Evolutionary conservation across 2,329 filamentous ascomycete genomes (phyloP).

Genomic region (Didymella segeticola): DNA sequence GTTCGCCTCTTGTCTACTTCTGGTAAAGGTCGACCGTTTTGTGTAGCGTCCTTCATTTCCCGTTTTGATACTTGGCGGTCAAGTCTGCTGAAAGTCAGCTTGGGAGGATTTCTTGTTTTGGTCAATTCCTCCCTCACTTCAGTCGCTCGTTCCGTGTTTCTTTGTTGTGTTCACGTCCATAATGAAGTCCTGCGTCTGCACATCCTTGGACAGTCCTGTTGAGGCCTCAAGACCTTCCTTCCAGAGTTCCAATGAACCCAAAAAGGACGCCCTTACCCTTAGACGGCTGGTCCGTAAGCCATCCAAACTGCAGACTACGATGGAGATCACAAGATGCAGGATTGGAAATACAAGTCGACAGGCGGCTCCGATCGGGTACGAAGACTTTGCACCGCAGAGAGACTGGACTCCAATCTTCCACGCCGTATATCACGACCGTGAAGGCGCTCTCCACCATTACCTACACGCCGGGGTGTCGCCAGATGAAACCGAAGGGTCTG

Average conservation of each 20-base stretch:
- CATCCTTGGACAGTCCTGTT: constrained; percentile 21
- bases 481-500: constrained; percentile 30
- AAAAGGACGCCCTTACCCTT: constrained; percentile 14
- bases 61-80: constrained; percentile 1
- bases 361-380: constrained; percentile 7
- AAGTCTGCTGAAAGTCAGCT: background rate
- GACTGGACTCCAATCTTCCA: constrained; percentile 42
- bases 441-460: constrained; percentile 42
- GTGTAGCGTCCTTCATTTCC: constrained; percentile 20
- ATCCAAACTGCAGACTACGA: constrained; percentile 38
- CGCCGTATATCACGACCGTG: constrained; percentile 40
- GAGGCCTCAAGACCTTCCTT: constrained; percentile 25
- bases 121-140: background rate
- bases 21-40: constrained; percentile 5
- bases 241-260: constrained; percentile 22
- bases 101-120: background rate
- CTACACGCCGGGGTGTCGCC: constrained; percentile 36
- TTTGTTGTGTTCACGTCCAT: constrained; percentile 2
- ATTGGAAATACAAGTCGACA: constrained; percentile 31
- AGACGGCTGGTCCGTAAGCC: constrained; percentile 24
- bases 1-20: constrained; percentile 14
- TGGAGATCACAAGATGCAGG: constrained; percentile 42
- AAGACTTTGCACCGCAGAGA: constrained; percentile 30
- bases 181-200: constrained; percentile 30
- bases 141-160: background rate